Evolutionary conservation across 768 basidiomycete genomes (phyloP), one percentile per base, ranked within the genome.

Genomic region (Paxillus involutus): DNA sequence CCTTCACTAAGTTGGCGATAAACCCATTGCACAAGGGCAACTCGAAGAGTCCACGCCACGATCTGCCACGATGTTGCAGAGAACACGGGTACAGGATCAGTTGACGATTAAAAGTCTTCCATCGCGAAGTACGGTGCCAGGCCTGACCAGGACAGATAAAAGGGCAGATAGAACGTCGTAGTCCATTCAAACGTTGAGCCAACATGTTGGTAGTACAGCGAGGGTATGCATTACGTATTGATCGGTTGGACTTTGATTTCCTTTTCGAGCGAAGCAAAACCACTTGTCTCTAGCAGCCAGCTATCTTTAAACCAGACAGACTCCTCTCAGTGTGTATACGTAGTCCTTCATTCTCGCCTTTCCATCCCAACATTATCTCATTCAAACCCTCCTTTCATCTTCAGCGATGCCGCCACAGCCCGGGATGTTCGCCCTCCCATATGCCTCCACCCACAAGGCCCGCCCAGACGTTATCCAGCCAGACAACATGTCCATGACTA

Each of bases 361-460:
- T 8, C n/a, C 47, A 3, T 14, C 36, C 47, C 14, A 14, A 36
- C 35, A 29, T 35, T 12, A 14, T 45, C n/a, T 5, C n/a, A 14
- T 17, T 3, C 48, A 24, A 37, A 17, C 19, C 8, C 50, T 11
- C 21, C 13, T 11, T 33, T 14, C 26, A 41, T 16, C 36, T 29
- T 12, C 12, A 16, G 47, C 51, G 62, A 86, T 86, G 83, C 85
- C 85, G 46, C 86, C 86, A 43, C 85, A 87, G 57, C 83, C 81
- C 59, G 86, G 86, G 49, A 73, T 88, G 57, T 89, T 89, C 63
- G 74, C 84, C 3, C 67, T 88, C 14, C 80, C 84, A 14, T 82
- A 82, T 64, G 73, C 78, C 30, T 74, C 80, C 47, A 74, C 71
- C 13, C 77, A 75, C 67, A 75, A 77, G 64, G 66, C 74, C 40